Percentiles rank a stretch among this genome's conserved stretches.
Evolutionary conservation across 2,329 filamentous ascomycete genomes (phyloP).

Genomic region (Aspergillus versicolor): DNA sequence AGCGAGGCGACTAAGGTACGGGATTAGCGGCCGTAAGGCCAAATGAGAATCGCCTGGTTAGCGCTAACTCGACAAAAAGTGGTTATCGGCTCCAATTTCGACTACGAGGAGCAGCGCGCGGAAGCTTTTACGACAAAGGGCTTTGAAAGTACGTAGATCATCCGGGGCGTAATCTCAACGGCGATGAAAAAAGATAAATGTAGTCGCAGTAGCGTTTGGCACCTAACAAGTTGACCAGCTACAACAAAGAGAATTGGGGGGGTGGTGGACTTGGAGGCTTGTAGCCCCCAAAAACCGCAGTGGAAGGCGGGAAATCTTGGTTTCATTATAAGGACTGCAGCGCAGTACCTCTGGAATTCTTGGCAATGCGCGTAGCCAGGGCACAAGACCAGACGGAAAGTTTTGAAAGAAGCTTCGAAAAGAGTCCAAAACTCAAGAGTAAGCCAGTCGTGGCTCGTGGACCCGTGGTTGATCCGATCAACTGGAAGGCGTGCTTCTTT

Average conservation of each 20-base stretch:
- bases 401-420: conserved; percentile 11
- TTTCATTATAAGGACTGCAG: conserved; percentile 1
- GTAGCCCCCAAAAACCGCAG: conserved; percentile 13
- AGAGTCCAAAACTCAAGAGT: background rate
- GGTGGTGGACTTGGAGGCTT: background rate
- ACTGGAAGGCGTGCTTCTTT: conserved; percentile 12
- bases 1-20: conserved; percentile 4
- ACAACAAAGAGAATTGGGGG: background rate
- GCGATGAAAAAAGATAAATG: conserved; percentile 8
- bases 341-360: conserved; percentile 2
- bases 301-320: background rate
- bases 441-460: conserved; percentile 10
- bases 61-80: conserved; percentile 19
- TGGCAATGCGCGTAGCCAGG: conserved; percentile 6
- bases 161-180: conserved; percentile 7
- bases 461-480: background rate
- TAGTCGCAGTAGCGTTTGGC: background rate
- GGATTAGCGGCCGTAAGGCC: conserved; percentile 18
- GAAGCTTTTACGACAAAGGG: conserved; percentile 11
- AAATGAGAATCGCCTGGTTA: conserved; percentile 22
- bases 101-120: background rate
- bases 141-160: conserved; percentile 8
- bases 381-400: conserved; percentile 6
- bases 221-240: conserved; percentile 12
- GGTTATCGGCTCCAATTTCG: background rate